Evolutionary conservation across 1,284 basidiomycete species (phyloP).

Genomic region (Cutaneotrichosporon sp.): DNA sequence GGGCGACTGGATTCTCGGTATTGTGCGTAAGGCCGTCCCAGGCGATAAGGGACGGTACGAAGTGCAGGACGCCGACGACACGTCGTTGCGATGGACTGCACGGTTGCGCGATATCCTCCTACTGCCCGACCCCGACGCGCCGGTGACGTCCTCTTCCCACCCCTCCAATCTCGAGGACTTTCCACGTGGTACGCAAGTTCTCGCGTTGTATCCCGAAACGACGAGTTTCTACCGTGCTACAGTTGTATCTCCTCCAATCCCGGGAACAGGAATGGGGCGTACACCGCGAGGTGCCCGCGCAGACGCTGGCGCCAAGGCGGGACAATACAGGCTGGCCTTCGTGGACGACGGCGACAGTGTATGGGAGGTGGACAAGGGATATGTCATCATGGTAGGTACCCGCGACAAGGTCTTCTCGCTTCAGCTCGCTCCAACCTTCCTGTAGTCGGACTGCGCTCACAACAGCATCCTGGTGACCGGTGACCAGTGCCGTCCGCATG

Average conservation of each 20-base stretch:
- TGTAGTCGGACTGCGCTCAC: too few relatives aligned
- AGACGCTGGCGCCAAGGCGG: conserved; percentile 29
- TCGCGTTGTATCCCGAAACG: conserved; percentile 54
- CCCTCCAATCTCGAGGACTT: conserved; percentile 45
- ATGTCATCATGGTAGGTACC: conserved; percentile 45
- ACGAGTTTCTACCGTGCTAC: conserved; percentile 52
- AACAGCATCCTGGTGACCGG: too few relatives aligned
- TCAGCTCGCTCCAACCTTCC: too few relatives aligned
- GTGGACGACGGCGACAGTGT: conserved; percentile 45
- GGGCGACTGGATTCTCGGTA: conserved; percentile 50
- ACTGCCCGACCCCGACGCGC: conserved; percentile 46
- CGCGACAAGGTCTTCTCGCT: not conserved
- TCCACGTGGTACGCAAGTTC: conserved; percentile 44
- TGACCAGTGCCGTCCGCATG: too few relatives aligned
- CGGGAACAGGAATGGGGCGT: conserved; percentile 31
- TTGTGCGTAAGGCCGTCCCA: conserved; percentile 42
- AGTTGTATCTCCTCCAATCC: conserved; percentile 40
- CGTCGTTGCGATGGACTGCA: conserved; percentile 45
- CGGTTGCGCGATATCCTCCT: conserved; percentile 50
- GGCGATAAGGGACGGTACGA: conserved; percentile 47
- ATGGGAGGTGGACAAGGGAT: conserved; percentile 34
- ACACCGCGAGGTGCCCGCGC: conserved; percentile 18
- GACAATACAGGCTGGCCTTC: conserved; percentile 40
- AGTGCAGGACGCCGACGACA: conserved; percentile 44
- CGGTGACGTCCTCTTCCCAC: conserved; percentile 40